These are phyloP conservation scores for Pulveroboletus sp. DNA, from an alignment of 768 basidiomycete genomes.

Conservation along the genomic window DNA sequence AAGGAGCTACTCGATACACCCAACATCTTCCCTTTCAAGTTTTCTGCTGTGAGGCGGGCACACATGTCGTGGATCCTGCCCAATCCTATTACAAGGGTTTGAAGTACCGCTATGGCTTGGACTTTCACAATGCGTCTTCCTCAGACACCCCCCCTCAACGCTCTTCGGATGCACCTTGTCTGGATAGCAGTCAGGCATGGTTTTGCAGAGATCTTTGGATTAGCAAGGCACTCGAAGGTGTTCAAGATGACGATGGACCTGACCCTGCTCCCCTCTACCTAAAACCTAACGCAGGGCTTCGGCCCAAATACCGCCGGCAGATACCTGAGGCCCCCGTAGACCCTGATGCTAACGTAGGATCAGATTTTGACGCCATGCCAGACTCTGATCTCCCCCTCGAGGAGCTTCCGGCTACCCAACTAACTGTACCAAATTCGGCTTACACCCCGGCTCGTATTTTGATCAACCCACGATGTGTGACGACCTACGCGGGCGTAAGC, in stretches of 20 bases:
- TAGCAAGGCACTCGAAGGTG: conserved; percentile 74
- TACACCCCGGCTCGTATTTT: conserved; percentile 88
- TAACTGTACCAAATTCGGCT: conserved; percentile 81
- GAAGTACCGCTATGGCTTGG: conserved; percentile 72
- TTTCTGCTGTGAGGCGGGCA: conserved; percentile 98
- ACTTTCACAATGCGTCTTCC: conserved; percentile 76
- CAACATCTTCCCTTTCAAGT: conserved; percentile 96
- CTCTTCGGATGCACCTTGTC: conserved; percentile 77
- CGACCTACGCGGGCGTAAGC: conserved; percentile 95
- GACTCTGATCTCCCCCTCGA: conserved; percentile 44
- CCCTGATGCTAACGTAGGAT: conserved; percentile 76
- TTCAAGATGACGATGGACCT: conserved; percentile 46
- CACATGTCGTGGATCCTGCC: conserved; percentile 91
- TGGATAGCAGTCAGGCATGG: conserved; percentile 96
- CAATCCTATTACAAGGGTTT: conserved; percentile 95
- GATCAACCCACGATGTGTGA: conserved; percentile 94
- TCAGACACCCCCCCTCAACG: conserved; percentile 52
- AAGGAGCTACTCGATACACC: conserved; percentile 77
- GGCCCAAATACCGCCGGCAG: conserved; percentile 30
- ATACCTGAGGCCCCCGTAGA: conserved; percentile 39
- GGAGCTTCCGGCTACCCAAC: conserved; percentile 28
- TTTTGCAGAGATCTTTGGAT: conserved; percentile 98
- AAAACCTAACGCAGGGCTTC: conserved; percentile 18
- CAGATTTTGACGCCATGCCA: conserved; percentile 85
- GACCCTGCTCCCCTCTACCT: conserved; percentile 11